Conservation (phyloP, 2,329 filamentous ascomycete genomes). For the Chaetomiaceae sp. region DNA sequence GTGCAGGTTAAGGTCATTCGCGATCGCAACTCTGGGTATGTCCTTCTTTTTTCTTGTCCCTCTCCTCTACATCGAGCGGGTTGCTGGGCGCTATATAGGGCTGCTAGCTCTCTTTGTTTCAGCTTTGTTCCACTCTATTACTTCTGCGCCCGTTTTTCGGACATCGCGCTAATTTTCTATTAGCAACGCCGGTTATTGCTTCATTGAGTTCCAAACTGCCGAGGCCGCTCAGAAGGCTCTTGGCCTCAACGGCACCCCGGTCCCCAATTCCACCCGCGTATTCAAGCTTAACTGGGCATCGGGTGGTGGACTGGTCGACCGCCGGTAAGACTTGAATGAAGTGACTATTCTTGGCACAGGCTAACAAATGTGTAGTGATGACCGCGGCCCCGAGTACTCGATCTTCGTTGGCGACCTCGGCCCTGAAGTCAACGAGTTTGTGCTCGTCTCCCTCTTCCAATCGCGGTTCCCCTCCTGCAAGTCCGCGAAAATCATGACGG, state of each 20-base stretch:
- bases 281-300: conserved; percentile 99
- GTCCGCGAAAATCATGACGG: conserved; percentile 99
- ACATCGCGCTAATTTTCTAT: conserved; percentile 22
- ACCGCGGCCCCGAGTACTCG: conserved; percentile 91
- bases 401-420: conserved; percentile 98
- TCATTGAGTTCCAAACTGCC: conserved; percentile 83
- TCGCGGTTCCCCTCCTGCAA: conserved; percentile 95
- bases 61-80: too few relatives aligned
- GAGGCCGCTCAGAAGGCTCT: conserved; percentile 89
- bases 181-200: conserved; percentile 97
- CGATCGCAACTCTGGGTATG: conserved; percentile 94
- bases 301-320: conserved; percentile 89
- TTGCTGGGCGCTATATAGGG: too few relatives aligned
- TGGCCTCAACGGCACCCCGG: conserved; percentile 78
- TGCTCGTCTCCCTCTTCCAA: conserved; percentile 95
- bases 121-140: background rate
- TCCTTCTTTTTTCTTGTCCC: conserved; percentile 9
- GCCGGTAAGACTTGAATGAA: conserved; percentile 55
- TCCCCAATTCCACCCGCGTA: conserved; percentile 88
- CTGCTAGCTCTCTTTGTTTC: background rate
- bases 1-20: conserved; percentile 99
- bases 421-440: conserved; percentile 97
- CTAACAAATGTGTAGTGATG: conserved; percentile 59
- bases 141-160: background rate
- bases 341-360: conserved; percentile 13